Base-by-base conservation (phyloP, 495 filamentous ascomycete genomes). In the Penicillium cosmopolitanum region DNA sequence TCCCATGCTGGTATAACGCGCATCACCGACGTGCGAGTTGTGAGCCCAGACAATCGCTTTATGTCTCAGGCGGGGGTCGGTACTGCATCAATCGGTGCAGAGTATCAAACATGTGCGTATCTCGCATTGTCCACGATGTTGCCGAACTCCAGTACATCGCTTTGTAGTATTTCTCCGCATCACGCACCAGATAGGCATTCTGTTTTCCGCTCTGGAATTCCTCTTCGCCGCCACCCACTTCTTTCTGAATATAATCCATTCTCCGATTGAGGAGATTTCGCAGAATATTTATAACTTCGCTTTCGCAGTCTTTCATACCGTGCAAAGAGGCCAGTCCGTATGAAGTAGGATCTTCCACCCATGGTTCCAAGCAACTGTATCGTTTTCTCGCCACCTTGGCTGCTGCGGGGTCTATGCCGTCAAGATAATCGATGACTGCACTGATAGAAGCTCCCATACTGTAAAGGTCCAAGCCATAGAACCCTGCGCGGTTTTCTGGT, bases 1-100 rank as follows among this genome's bases (percentile, higher is more conserved):
- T 3, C 82, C 77, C 81, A 85, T 86, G 58, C 75, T 79, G 4
- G 82, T 85, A 16, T 73, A 78, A 10, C 84, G 72, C 13, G 84
- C 83, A 60, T 87, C 83, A n/a, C 84, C 83, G 48, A 84, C 72
- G 50, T 85, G 84, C 25, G 82, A 85, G 62, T 85, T 87, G 58
- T 86, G 84, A 55, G 82, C 84, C 84, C 84, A 86, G 1, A 86
- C 79, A 25, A 87, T 71, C 3, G 80, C 84, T 48, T 84, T 85
- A 31, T 70, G 72, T 56, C 5, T 23, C 69, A 66, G 34, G 56
- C 18, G 40, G 72, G 11, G 64, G 73, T 19, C 78, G 77, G 40
- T 77, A 71, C 38, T 80, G 67, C 25, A 85, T 61, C 4, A 83
- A 58, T 5, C 82, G 77, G 4, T 62, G 56, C 28, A 87, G 68